Evolutionary conservation across 139 green algal genomes (phyloP).

Genomic region (Pleodorina starrii): DNA sequence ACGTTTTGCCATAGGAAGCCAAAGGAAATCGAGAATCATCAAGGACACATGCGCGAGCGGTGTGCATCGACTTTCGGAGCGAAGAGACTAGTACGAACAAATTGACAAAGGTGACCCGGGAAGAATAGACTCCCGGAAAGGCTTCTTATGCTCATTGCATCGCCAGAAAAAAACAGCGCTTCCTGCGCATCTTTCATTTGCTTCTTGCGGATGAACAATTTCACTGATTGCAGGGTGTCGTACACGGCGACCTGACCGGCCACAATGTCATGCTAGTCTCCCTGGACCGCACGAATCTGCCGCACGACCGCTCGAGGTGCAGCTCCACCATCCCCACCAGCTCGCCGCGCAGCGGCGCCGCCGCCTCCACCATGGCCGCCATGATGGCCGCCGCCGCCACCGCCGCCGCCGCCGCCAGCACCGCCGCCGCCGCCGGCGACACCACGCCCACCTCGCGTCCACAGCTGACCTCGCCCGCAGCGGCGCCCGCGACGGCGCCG

Average conservation of each 20-base stretch:
- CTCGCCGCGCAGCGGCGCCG: neutral
- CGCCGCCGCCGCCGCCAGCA: neutral
- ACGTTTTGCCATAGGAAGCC: too few species aligned
- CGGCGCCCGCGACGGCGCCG: neutral
- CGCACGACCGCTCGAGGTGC: constrained; percentile 5
- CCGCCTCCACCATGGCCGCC: neutral
- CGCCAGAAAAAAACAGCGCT: too few species aligned
- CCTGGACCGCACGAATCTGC: constrained; percentile 1
- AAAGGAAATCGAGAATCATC: too few species aligned
- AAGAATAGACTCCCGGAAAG: too few species aligned
- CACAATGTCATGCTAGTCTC: constrained; percentile 76
- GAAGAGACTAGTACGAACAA: too few species aligned
- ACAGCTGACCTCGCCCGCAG: too few species aligned
- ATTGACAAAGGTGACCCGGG: too few species aligned
- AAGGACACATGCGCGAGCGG: too few species aligned
- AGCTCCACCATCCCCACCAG: neutral
- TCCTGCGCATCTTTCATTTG: too few species aligned
- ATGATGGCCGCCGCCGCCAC: neutral
- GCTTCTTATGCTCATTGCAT: too few species aligned
- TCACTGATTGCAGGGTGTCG: constrained; percentile 57
- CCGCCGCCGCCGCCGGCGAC: neutral
- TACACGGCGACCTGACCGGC: constrained; percentile 83
- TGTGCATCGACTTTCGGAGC: too few species aligned
- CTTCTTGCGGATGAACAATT: too few species aligned
- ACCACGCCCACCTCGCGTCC: neutral